Evolutionary conservation across 2,329 filamentous ascomycete genomes (phyloP).

Genomic region (Trichophyton mentagrophytes): DNA sequence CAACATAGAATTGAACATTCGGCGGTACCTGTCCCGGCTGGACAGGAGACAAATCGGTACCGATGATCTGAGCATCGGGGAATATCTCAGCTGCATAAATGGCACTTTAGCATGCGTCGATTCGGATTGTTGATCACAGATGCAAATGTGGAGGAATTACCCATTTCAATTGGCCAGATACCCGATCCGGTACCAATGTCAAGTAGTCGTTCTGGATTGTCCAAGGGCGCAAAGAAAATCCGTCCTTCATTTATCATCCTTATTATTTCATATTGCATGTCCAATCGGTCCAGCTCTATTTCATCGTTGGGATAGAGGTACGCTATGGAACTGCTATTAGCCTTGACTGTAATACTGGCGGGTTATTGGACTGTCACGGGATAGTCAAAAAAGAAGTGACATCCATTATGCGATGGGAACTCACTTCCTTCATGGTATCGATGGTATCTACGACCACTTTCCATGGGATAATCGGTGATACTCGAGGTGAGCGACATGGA

Average conservation of each 20-base stretch:
- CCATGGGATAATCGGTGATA: slow-evolving; percentile 14
- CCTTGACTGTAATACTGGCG: neutral
- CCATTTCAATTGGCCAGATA: slow-evolving; percentile 21
- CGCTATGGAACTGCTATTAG: neutral
- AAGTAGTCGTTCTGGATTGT: slow-evolving; percentile 35
- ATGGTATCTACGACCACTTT: slow-evolving; percentile 34
- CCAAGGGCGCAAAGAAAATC: slow-evolving; percentile 37
- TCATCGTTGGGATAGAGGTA: slow-evolving; percentile 43
- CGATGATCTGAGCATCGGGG: slow-evolving; percentile 9
- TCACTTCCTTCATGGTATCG: slow-evolving; percentile 30
- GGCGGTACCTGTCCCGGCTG: slow-evolving; percentile 54
- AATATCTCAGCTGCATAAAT: slow-evolving; percentile 2
- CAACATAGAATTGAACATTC: slow-evolving; percentile 63
- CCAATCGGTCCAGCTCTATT: slow-evolving; percentile 42
- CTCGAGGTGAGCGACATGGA: slow-evolving; percentile 9
- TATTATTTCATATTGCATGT: slow-evolving; percentile 44
- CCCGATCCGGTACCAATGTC: slow-evolving; percentile 48
- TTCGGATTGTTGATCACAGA: neutral
- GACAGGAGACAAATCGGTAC: slow-evolving; percentile 48
- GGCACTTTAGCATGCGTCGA: neutral
- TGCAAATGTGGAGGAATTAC: slow-evolving; percentile 7
- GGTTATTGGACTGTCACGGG: neutral
- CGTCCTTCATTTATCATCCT: slow-evolving; percentile 34
- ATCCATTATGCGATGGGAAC: neutral
- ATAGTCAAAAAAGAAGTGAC: neutral